phyloP scores from a whole-genome alignment of 768 basidiomycete genomes.

The Pleurotus pulmonarius region DNA sequence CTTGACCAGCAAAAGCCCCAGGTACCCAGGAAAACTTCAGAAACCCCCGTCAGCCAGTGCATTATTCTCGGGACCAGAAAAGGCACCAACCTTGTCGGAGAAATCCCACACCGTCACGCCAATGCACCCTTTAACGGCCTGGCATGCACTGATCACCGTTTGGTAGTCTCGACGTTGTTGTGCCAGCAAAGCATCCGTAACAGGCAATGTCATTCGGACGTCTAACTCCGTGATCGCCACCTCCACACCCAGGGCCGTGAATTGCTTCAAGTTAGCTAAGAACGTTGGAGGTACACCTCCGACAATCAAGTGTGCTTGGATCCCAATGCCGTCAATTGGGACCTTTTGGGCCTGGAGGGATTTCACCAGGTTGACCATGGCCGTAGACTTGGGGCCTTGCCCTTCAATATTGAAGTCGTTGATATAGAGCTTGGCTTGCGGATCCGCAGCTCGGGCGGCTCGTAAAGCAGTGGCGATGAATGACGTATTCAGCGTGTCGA shows the following conservation, averaged over 20 bases:
- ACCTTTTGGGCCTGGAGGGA: conserved; percentile 29
- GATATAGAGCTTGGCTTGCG: conserved; percentile 9
- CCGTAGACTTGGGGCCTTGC: conserved; percentile 34
- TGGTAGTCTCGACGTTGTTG: conserved; percentile 42
- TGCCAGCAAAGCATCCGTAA: conserved; percentile 26
- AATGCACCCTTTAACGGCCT: conserved; percentile 18
- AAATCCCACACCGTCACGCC: conserved; percentile 22
- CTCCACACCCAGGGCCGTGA: conserved; percentile 44
- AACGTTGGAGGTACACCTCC: conserved; percentile 34
- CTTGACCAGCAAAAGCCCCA: conserved; percentile 20
- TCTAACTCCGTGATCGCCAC: conserved; percentile 49
- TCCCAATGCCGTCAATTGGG: conserved; percentile 44
- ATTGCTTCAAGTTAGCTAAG: conserved; percentile 29
- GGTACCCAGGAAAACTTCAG: conserved; percentile 23
- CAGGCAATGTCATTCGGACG: conserved; percentile 39
- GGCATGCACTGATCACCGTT: conserved; percentile 37
- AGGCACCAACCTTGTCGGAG: conserved; percentile 19
- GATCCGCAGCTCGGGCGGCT: conserved; percentile 26
- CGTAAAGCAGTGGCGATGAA: conserved; percentile 39
- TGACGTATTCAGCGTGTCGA: conserved; percentile 30
- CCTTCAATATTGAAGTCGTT: conserved; percentile 17
- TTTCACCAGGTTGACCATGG: conserved; percentile 36
- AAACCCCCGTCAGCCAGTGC: background rate
- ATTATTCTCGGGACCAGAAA: background rate
- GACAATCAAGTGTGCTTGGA: conserved; percentile 42